Evolutionary conservation across 768 basidiomycete species (phyloP).

Genomic region (Leccinum uliginosum): DNA sequence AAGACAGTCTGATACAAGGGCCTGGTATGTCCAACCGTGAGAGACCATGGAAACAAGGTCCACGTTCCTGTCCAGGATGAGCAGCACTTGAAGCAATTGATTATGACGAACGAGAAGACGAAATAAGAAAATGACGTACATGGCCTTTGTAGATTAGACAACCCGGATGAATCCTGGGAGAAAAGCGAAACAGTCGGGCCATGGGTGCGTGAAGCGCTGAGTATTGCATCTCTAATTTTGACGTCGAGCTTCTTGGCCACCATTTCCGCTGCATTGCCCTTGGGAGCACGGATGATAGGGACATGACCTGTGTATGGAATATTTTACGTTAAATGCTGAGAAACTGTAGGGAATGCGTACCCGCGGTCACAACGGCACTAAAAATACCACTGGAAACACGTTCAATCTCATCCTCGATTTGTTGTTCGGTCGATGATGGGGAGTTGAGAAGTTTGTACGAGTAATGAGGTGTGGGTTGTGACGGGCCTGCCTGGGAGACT

Average conservation of each 20-base stretch:
- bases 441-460: constrained; percentile 90
- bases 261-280: constrained; percentile 98
- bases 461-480: constrained; percentile 40
- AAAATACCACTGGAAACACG: constrained; percentile 87
- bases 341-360: constrained; percentile 37
- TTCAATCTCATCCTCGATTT: constrained; percentile 92
- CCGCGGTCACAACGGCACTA: constrained; percentile 84
- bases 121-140: constrained; percentile 42
- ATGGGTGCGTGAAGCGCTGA: constrained; percentile 64
- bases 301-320: background rate
- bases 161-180: constrained; percentile 72
- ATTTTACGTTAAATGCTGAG: background rate
- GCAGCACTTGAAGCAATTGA: constrained; percentile 58
- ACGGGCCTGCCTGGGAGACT: constrained; percentile 31
- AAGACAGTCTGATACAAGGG: constrained; percentile 94
- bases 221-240: constrained; percentile 81
- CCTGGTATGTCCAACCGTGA: constrained; percentile 99
- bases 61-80: constrained; percentile 91
- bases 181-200: constrained; percentile 59
- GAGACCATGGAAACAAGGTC: constrained; percentile 91
- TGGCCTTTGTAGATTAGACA: constrained; percentile 85
- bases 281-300: constrained; percentile 61
- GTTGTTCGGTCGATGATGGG: constrained; percentile 81
- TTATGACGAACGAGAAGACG: constrained; percentile 3
- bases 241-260: constrained; percentile 94